Evolutionary conservation across 495 filamentous ascomycete species (phyloP).

Genomic region (Hyaloscypha hepaticicola): DNA sequence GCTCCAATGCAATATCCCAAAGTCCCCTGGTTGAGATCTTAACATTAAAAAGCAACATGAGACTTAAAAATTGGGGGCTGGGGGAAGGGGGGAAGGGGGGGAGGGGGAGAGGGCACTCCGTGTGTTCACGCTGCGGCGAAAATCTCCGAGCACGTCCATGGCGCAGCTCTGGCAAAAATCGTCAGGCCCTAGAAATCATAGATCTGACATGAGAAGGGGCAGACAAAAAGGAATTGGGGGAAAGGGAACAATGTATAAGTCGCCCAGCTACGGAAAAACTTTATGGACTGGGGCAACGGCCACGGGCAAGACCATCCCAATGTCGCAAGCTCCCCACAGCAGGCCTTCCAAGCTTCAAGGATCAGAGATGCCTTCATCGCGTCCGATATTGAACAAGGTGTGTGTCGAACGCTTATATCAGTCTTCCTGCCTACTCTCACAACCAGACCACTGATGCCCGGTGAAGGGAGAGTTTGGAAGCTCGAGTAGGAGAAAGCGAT

Average conservation of each 20-base stretch:
- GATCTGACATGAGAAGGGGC: background rate
- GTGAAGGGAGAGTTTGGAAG: constrained; percentile 74
- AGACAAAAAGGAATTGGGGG: background rate
- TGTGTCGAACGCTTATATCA: constrained; percentile 99
- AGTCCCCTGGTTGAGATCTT: background rate
- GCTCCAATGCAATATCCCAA: background rate
- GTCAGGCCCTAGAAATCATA: too few species aligned
- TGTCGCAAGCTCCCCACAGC: background rate
- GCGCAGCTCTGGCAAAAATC: too few species aligned
- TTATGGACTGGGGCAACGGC: background rate
- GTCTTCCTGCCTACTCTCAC: constrained; percentile 63
- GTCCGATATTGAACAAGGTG: constrained; percentile 96
- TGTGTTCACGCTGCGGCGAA: too few species aligned
- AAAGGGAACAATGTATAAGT: background rate
- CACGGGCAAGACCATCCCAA: constrained; percentile 5
- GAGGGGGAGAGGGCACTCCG: too few species aligned
- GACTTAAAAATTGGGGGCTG: too few species aligned
- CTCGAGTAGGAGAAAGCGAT: constrained; percentile 62
- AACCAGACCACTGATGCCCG: constrained; percentile 87
- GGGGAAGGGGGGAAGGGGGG: too few species aligned
- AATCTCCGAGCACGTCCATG: too few species aligned
- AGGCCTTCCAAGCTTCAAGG: constrained; percentile 50
- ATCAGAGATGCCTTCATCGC: constrained; percentile 99
- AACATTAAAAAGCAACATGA: too few species aligned
- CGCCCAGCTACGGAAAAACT: background rate